phyloP scores from a whole-genome alignment of 2,329 filamentous ascomycete species.

The Aspergillus sp. region DNA sequence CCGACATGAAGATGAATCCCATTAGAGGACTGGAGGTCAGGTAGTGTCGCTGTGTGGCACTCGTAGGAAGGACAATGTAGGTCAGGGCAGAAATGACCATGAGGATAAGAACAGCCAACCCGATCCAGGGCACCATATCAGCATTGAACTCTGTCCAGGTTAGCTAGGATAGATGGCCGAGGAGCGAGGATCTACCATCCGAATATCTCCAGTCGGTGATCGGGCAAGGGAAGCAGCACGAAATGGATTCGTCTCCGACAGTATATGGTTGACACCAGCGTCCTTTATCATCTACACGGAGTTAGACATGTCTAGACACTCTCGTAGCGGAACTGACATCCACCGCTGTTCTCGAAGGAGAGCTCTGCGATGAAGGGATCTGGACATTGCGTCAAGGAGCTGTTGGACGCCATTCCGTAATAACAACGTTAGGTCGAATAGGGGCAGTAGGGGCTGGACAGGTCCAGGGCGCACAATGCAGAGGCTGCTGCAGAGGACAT shows the following conservation, averaged over 20 bases:
- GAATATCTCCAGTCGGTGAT: constrained; percentile 14
- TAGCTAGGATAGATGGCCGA: background rate
- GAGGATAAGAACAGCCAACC: constrained; percentile 8
- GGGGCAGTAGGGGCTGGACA: background rate
- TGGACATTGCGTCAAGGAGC: constrained; percentile 6
- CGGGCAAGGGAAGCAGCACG: constrained; percentile 18
- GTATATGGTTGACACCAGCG: constrained; percentile 9
- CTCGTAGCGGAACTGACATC: constrained; percentile 3
- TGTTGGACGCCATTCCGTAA: constrained; percentile 9
- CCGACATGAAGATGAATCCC: constrained; percentile 17
- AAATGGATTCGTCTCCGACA: constrained; percentile 6
- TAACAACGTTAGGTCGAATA: background rate
- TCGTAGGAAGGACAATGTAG: constrained; percentile 5
- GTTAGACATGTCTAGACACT: background rate
- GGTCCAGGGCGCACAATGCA: background rate
- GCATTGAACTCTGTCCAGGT: constrained; percentile 2
- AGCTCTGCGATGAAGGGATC: constrained; percentile 12
- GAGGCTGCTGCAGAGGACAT: background rate
- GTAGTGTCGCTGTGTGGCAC: constrained; percentile 14
- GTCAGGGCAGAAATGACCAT: constrained; percentile 11
- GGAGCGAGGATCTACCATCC: background rate
- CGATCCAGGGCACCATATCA: constrained; percentile 15
- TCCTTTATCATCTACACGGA: background rate
- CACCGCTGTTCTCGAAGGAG: constrained; percentile 1
- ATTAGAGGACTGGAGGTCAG: constrained; percentile 5